Evolutionary conservation across 73 alveolate species (phyloP), one percentile per base, ranked within the genome.

Genomic region (Stentor roeselii): DNA sequence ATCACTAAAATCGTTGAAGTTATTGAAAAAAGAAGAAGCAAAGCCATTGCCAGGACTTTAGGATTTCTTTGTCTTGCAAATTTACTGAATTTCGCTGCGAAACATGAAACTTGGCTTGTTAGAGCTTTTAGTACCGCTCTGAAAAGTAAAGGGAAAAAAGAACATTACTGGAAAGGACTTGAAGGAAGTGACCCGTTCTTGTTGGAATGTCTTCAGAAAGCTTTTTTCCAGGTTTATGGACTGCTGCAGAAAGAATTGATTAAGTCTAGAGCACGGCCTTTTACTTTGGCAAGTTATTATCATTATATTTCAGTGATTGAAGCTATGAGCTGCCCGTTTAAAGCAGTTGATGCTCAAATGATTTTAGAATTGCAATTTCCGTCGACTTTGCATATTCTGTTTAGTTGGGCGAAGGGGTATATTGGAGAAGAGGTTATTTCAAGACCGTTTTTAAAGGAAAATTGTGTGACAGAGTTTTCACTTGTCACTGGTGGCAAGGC

Each of bases 121-220:
- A 67, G 80, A 67, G 80, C 80, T 67, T 67, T 67, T 67, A 32
- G 80, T 21, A 32, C n/a, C 80, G n/a, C 80, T 34, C 34, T 67
- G 41, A 67, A 32, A 67, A 34, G 37, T 0, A 67, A 67, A 67
- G 80, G 80, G 14, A 1, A 1, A 67, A 67, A 67, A 2, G 37
- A 0, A 2, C 80, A 67, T 67, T 67, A 67, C 34, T 67, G 80
- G 80, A 21, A 67, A 21, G 37, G 42, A 15, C 34, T 67, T 27
- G 80, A 67, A 67, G 80, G 80, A 30, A 32, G 15, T 30, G 80
- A 67, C 42, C 80, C 80, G 11, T 67, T 21, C 80, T 34, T 67
- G 37, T 32, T 67, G 1, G 21, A 36, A n/a, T 21, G n/a, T 1
- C 27, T 67, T 21, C 80, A 67, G 34, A 67, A 67, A 67, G n/a